These are phyloP conservation scores for Alectoria sarmentosa DNA, from an alignment of 495 filamentous ascomycete species.

Conservation along the genomic window DNA sequence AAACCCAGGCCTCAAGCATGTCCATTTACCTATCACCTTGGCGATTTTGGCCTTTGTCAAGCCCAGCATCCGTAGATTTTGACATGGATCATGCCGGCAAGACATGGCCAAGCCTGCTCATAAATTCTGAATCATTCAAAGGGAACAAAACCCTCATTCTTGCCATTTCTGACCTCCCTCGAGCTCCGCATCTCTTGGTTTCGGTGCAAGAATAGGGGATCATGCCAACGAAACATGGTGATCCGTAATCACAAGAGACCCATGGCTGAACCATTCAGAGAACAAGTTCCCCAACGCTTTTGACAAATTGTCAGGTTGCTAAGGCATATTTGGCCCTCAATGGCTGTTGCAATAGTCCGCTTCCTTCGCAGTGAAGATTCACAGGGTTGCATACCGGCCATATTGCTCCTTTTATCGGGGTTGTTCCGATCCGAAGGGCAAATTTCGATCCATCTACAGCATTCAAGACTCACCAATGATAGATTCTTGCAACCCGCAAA, in stretches of 20 bases:
- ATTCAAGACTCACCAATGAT: not conserved
- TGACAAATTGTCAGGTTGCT: not conserved
- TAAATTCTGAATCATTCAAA: no score
- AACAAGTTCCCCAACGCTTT: not conserved
- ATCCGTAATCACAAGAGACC: not conserved
- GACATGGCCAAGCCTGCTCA: not conserved
- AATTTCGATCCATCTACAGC: not conserved
- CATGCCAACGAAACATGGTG: not conserved
- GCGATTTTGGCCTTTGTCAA: not conserved
- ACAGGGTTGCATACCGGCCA: not conserved
- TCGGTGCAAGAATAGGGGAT: not conserved
- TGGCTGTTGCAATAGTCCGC: not conserved
- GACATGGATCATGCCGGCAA: not conserved
- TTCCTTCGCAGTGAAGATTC: not conserved
- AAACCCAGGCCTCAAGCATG: no score
- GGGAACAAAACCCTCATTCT: not conserved
- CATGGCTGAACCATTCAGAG: not conserved
- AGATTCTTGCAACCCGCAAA: not conserved
- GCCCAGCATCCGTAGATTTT: not conserved
- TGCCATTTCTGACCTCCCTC: not conserved
- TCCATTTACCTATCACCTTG: no score
- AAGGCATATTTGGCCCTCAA: not conserved
- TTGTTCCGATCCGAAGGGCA: not conserved
- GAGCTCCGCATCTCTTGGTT: not conserved
- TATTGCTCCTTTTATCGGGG: not conserved